These are phyloP conservation scores for Pichia rugopelliculosa DNA, from an alignment of 805 yeast genomes.

Conservation along the genomic window DNA sequence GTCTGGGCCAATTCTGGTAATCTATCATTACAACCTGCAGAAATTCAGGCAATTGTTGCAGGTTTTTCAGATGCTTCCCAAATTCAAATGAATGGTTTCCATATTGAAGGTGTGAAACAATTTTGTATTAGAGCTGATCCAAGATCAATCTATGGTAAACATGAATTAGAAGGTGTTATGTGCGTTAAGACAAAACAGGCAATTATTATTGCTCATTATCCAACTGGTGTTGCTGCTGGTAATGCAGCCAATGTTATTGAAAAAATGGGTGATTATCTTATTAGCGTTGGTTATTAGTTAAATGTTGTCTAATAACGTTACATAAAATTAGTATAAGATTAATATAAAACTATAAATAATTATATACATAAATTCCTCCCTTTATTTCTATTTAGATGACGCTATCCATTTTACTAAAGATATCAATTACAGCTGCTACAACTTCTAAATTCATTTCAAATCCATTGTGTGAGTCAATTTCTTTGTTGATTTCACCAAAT, in stretches of 20 bases:
- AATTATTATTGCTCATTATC: conserved; percentile 88
- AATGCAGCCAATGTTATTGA: conserved; percentile 94
- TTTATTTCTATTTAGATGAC: conserved; percentile 40
- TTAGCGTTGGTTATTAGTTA: conserved; percentile 77
- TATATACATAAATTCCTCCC: not conserved
- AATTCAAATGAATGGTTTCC: conserved; percentile 82
- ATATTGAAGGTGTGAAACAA: conserved; percentile 78
- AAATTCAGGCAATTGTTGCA: conserved; percentile 62
- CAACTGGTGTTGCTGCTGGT: conserved; percentile 84
- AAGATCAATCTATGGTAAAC: conserved; percentile 89
- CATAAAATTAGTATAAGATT: not conserved
- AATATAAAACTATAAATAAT: not conserved
- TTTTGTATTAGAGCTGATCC: conserved; percentile 85
- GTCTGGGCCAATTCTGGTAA: conserved; percentile 84
- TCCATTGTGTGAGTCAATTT: conserved; percentile 42
- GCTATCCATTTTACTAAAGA: conserved; percentile 89
- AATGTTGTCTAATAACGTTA: conserved; percentile 1
- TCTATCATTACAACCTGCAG: conserved; percentile 56
- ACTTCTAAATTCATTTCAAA: conserved; percentile 73
- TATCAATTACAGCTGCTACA: conserved; percentile 85
- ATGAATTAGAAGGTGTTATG: conserved; percentile 79
- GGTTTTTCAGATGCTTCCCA: conserved; percentile 77
- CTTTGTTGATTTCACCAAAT: conserved; percentile 39
- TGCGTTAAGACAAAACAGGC: conserved; percentile 94
- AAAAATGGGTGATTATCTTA: conserved; percentile 90